Evolutionary conservation across 163 green algal species (phyloP).

Genomic region (Scenedesmus sp.): DNA sequence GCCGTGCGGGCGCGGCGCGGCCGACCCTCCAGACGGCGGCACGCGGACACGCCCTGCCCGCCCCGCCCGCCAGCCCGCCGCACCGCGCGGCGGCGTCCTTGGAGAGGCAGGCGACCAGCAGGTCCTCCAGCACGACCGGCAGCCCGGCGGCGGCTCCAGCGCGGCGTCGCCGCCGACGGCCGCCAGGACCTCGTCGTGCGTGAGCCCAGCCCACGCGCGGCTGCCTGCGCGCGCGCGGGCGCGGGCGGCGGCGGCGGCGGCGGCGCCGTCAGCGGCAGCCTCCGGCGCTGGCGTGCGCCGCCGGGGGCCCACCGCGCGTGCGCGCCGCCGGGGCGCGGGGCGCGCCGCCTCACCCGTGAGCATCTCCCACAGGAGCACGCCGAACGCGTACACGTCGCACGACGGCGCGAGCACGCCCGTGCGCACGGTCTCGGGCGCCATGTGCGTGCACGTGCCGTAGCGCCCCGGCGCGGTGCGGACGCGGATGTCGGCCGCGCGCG

Average conservation of each 20-base stretch:
- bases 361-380: slow-evolving; percentile 44
- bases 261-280: not conserved
- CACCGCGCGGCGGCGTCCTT: slow-evolving; percentile 21
- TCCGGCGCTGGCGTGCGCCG: too few species aligned
- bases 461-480: slow-evolving; percentile 15
- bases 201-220: slow-evolving; percentile 26
- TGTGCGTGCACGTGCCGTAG: slow-evolving; percentile 43
- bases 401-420: slow-evolving; percentile 1
- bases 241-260: too few species aligned
- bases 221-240: slow-evolving; percentile 27
- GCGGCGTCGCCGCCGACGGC: not conserved
- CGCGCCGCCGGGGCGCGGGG: too few species aligned
- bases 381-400: slow-evolving; percentile 32
- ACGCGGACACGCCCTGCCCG: not conserved
- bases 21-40: not conserved
- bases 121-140: slow-evolving; percentile 14
- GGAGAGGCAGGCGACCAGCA: slow-evolving; percentile 11
- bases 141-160: slow-evolving; percentile 2
- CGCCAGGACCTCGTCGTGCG: slow-evolving; percentile 15
- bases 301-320: too few species aligned
- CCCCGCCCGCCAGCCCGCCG: not conserved
- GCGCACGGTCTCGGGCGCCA: slow-evolving; percentile 37
- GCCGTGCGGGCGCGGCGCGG: not conserved
- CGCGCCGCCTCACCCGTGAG: slow-evolving; percentile 24
- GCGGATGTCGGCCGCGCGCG: slow-evolving; percentile 12